Percentiles rank a stretch among this genome's conserved stretches.
Evolutionary conservation across 768 basidiomycete species (phyloP).

Genomic region (Tubosaeta sp.): DNA sequence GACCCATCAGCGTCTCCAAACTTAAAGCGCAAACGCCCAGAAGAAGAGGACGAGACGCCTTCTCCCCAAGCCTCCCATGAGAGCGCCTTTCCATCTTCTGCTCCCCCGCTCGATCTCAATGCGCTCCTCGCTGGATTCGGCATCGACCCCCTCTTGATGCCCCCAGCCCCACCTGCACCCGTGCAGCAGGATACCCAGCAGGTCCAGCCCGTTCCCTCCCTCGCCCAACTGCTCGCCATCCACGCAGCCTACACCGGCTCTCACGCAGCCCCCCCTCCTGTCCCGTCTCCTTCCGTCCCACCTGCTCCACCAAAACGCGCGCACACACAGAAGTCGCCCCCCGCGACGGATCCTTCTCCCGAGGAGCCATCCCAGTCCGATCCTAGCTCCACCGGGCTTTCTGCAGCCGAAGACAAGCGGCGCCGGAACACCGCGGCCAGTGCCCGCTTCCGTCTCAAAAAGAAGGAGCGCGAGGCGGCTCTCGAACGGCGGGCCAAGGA

Average conservation of each 20-base stretch:
- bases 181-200: constrained; percentile 25
- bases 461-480: constrained; percentile 92
- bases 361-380: constrained; percentile 24
- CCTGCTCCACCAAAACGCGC: constrained; percentile 42
- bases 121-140: constrained; percentile 35
- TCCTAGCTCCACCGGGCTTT: constrained; percentile 28
- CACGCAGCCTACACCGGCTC: constrained; percentile 39
- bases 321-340: constrained; percentile 51
- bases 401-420: constrained; percentile 83
- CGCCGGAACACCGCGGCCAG: constrained; percentile 90
- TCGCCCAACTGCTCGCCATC: constrained; percentile 67
- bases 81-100: constrained; percentile 50
- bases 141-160: constrained; percentile 41
- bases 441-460: constrained; percentile 91
- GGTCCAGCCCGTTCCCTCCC: constrained; percentile 43
- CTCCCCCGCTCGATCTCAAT: constrained; percentile 43
- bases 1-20: constrained; percentile 47
- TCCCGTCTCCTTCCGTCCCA: constrained; percentile 9
- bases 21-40: constrained; percentile 32
- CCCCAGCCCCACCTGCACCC: constrained; percentile 19
- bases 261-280: constrained; percentile 19
- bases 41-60: constrained; percentile 36
- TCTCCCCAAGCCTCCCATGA: constrained; percentile 47
- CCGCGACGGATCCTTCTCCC: constrained; percentile 26
- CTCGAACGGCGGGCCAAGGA: constrained; percentile 84